Percentiles rank a stretch among this genome's conserved stretches.
Conservation (phyloP, 208 protist genomes). For the Leishmania guyanensis region DNA sequence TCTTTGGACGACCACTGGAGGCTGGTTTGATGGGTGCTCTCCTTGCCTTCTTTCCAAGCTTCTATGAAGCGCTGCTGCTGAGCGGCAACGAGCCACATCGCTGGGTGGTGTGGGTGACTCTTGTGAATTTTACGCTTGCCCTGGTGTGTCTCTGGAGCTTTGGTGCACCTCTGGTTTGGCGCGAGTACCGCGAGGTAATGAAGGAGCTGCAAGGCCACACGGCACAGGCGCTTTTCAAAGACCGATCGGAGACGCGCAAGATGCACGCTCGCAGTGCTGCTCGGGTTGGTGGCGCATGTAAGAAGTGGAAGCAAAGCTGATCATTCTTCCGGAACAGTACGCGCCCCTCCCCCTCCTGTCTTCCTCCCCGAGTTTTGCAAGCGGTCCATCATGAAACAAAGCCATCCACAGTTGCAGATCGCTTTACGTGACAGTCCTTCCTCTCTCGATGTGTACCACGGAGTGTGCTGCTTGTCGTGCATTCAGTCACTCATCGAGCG, state of each 20-base stretch:
- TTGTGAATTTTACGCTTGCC: conserved; percentile 41
- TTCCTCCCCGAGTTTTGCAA: neutral
- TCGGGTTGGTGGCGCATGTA: conserved; percentile 7
- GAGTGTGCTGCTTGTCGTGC: neutral
- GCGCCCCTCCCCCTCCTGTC: neutral
- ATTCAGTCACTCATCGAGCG: neutral
- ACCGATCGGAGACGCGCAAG: conserved; percentile 38
- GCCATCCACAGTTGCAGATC: neutral
- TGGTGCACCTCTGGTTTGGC: conserved; percentile 29
- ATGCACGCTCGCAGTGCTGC: conserved; percentile 16
- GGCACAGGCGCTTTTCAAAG: conserved; percentile 35
- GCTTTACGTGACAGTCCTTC: neutral
- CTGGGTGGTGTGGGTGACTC: conserved; percentile 41
- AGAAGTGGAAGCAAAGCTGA: conserved; percentile 5
- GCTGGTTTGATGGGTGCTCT: conserved; percentile 32
- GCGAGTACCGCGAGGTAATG: conserved; percentile 39
- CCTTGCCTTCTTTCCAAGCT: conserved; percentile 44
- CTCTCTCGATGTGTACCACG: neutral
- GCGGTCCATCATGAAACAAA: neutral
- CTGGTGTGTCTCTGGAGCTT: conserved; percentile 40
- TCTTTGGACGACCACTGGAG: conserved; percentile 30
- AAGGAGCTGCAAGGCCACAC: conserved; percentile 40
- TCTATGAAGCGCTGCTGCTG: conserved; percentile 56
- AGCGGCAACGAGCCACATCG: conserved; percentile 46
- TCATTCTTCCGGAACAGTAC: neutral